Percentiles rank a stretch among this genome's conserved stretches.
These are phyloP conservation scores for Conticribra guillardii DNA, from an alignment of 108 stramenopile species.

Conservation along the genomic window DNA sequence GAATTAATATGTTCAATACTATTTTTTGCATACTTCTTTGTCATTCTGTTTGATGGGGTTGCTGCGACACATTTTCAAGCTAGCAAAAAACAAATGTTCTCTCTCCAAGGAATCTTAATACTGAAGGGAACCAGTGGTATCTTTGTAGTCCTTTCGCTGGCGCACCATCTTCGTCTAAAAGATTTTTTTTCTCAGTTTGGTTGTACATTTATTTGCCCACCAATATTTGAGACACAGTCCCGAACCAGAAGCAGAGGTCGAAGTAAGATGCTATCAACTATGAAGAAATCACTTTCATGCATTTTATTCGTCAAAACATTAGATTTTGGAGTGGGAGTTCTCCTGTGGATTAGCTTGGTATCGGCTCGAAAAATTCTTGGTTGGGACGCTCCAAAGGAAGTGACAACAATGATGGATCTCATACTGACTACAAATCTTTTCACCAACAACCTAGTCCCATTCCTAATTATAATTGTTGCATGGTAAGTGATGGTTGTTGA, in stretches of 20 bases:
- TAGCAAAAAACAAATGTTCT: constrained; percentile 8
- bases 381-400: constrained; percentile 26
- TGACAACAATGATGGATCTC: constrained; percentile 8
- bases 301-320: constrained; percentile 14
- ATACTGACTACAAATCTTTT: constrained; percentile 6
- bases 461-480: constrained; percentile 5
- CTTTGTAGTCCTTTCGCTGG: constrained; percentile 14
- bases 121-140: constrained; percentile 21
- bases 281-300: constrained; percentile 15
- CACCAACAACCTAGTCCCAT: constrained; percentile 4
- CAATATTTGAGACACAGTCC: neutral
- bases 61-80: constrained; percentile 4
- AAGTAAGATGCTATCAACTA: neutral
- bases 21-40: constrained; percentile 14
- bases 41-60: constrained; percentile 5
- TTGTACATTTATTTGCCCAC: neutral
- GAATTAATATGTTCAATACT: constrained; percentile 12
- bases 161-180: constrained; percentile 20
- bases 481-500: too few relatives aligned
- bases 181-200: constrained; percentile 16
- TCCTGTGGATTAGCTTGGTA: constrained; percentile 22
- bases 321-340: constrained; percentile 10
- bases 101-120: constrained; percentile 18
- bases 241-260: neutral
- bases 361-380: neutral